phyloP scores from a whole-genome alignment of 306 rosid genomes.

The Cotoneaster glaucophyllus region DNA sequence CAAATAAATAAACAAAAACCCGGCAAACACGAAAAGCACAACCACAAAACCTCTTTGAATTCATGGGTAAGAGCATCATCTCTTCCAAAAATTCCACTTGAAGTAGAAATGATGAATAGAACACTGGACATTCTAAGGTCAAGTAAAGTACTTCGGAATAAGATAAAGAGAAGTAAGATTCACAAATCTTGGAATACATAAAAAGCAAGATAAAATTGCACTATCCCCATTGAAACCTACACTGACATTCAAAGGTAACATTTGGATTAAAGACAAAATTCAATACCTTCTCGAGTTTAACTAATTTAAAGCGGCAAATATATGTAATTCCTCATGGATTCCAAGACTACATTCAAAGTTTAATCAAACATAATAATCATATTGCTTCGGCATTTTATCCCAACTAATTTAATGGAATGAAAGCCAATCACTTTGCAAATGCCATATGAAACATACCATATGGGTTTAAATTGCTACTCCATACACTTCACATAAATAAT shows the following conservation, averaged over 20 bases:
- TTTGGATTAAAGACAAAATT: background rate
- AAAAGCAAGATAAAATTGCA: background rate
- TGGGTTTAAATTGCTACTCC: background rate
- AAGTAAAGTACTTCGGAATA: too few species aligned
- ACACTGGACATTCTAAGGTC: too few species aligned
- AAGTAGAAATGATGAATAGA: too few species aligned
- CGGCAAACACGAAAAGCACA: too few species aligned
- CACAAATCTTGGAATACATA: background rate
- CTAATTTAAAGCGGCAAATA: background rate
- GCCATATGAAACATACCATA: background rate
- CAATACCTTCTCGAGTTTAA: background rate
- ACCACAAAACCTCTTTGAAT: too few species aligned
- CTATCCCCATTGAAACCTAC: background rate
- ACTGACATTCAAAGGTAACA: background rate
- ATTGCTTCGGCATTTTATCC: background rate
- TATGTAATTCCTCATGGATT: background rate
- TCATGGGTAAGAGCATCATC: too few species aligned
- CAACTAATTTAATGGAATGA: background rate
- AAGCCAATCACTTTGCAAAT: background rate
- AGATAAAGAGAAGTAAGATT: too few species aligned
- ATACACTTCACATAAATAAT: background rate
- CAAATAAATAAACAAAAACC: too few species aligned
- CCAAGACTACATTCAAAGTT: background rate
- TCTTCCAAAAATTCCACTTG: too few species aligned
- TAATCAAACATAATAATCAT: background rate